phyloP scores from a whole-genome alignment of 2,329 filamentous ascomycete species.

The Verticillium alfalfae region DNA sequence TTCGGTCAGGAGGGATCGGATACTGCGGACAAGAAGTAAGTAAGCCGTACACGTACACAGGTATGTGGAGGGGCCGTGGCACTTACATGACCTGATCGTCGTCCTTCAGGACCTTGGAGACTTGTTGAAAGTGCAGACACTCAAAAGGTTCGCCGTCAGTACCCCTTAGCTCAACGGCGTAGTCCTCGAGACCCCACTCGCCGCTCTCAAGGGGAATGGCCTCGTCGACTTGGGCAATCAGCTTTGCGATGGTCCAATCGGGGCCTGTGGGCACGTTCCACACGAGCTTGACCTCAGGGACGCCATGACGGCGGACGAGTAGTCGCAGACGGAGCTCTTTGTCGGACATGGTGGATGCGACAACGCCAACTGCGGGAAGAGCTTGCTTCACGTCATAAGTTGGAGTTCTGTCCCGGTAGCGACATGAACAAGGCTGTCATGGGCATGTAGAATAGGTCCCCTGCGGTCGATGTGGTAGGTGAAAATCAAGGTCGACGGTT shows the following conservation, averaged over 20 bases:
- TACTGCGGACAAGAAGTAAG: conserved; percentile 39
- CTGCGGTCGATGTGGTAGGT: too few species aligned
- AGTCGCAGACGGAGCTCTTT: conserved; percentile 65
- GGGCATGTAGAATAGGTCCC: too few species aligned
- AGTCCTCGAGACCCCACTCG: conserved; percentile 86
- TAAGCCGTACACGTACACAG: background rate
- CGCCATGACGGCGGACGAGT: conserved; percentile 63
- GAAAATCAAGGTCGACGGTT: too few species aligned
- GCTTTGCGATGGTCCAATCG: conserved; percentile 66
- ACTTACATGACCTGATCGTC: conserved; percentile 79
- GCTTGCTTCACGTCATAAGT: background rate
- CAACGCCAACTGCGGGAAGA: conserved; percentile 5
- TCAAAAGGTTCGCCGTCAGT: conserved; percentile 62
- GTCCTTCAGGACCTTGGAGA: conserved; percentile 66
- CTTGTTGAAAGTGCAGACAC: conserved; percentile 76
- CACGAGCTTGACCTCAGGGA: conserved; percentile 67
- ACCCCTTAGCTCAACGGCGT: conserved; percentile 68
- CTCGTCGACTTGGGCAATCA: conserved; percentile 75
- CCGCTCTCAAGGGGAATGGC: conserved; percentile 74
- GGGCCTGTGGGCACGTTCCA: conserved; percentile 58
- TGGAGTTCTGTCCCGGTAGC: background rate
- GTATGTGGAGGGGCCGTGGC: background rate
- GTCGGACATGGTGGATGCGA: conserved; percentile 20
- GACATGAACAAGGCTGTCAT: background rate
- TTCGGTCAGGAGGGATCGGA: conserved; percentile 69